Percentiles rank a stretch among this genome's conserved stretches.
These are phyloP conservation scores for Zasmidium angulare DNA, from an alignment of 2,329 filamentous ascomycete genomes.

Conservation along the genomic window DNA sequence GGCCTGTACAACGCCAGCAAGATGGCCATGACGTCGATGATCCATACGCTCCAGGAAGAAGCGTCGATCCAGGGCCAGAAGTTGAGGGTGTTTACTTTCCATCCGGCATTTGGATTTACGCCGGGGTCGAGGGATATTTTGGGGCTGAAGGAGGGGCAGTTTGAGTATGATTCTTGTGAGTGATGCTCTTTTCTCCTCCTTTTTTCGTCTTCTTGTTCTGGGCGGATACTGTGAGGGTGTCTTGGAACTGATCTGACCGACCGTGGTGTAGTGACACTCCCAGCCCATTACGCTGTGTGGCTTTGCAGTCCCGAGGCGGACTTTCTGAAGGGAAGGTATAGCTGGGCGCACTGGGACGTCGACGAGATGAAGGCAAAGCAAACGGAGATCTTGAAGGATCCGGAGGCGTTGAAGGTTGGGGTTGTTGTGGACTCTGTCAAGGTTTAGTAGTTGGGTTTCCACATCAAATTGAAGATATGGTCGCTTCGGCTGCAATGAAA, in stretches of 20 bases:
- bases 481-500: too few relatives aligned
- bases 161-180: not conserved
- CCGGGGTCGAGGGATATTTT: not conserved
- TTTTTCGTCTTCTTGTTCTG: too few relatives aligned
- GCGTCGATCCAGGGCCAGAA: not conserved
- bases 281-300: constrained; percentile 38
- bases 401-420: constrained; percentile 20
- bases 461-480: not conserved
- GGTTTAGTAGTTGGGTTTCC: not conserved
- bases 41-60: not conserved
- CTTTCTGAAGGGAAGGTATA: constrained; percentile 40
- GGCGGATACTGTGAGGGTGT: not conserved
- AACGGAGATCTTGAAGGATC: constrained; percentile 14
- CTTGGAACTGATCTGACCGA: not conserved
- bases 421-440: not conserved
- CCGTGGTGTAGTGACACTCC: not conserved
- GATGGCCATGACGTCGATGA: not conserved
- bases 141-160: not conserved
- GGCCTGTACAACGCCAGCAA: not conserved
- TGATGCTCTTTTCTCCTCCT: too few relatives aligned
- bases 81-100: not conserved
- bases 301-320: constrained; percentile 39
- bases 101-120: not conserved
- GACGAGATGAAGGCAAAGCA: constrained; percentile 19
- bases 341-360: constrained; percentile 26